Percentiles rank a stretch among this genome's conserved stretches.
Evolutionary conservation across 805 yeast genomes (phyloP).

Genomic region (Lipomyces mesembrius): DNA sequence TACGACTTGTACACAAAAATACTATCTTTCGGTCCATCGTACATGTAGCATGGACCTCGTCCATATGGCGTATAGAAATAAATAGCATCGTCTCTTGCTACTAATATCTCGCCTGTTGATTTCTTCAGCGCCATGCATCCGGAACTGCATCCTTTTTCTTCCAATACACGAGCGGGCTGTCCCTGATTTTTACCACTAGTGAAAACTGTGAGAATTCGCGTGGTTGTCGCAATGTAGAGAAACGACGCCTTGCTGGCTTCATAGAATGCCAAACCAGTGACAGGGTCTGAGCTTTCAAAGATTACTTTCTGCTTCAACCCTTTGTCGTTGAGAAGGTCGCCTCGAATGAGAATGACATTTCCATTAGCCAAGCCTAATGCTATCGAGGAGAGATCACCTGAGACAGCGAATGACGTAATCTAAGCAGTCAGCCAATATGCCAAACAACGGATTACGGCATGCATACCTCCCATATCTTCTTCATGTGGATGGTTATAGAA

Average conservation of each 20-base stretch:
- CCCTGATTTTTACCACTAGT: slow-evolving; percentile 82
- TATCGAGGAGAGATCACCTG: slow-evolving; percentile 61
- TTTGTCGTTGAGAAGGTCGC: slow-evolving; percentile 84
- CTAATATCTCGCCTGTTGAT: slow-evolving; percentile 57
- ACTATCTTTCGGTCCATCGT: slow-evolving; percentile 61
- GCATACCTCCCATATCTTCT: slow-evolving; percentile 73
- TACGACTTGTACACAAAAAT: slow-evolving; percentile 59
- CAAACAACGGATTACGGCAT: neutral
- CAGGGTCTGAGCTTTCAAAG: slow-evolving; percentile 75
- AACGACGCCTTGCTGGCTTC: slow-evolving; percentile 52
- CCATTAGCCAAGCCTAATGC: slow-evolving; percentile 88
- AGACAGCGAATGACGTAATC: slow-evolving; percentile 61
- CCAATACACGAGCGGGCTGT: slow-evolving; percentile 57
- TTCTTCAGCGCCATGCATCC: slow-evolving; percentile 49
- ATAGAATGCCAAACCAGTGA: slow-evolving; percentile 73
- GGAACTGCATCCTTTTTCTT: slow-evolving; percentile 54
- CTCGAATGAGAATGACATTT: slow-evolving; percentile 75
- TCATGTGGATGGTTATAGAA: slow-evolving; percentile 66
- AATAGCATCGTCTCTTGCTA: slow-evolving; percentile 67
- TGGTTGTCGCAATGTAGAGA: slow-evolving; percentile 75
- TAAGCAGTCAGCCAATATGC: slow-evolving; percentile 28
- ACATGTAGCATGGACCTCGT: slow-evolving; percentile 55
- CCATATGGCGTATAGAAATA: slow-evolving; percentile 64
- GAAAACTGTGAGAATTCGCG: slow-evolving; percentile 68
- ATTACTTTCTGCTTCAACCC: slow-evolving; percentile 87